phyloP scores from a whole-genome alignment of 257 asterid genomes.

The Cynanchum wilfordii region DNA sequence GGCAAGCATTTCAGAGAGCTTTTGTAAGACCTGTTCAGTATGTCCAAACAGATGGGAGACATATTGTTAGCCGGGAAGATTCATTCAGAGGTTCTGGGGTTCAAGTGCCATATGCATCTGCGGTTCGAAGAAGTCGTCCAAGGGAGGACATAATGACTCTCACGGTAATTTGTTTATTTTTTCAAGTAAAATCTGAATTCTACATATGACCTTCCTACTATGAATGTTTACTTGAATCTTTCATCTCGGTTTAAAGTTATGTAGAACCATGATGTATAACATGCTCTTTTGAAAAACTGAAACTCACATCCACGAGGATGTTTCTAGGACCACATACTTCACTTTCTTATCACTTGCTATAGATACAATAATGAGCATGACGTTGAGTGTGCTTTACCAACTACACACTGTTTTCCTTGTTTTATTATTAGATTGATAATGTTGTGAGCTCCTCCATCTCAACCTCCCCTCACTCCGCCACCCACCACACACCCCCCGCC shows the following conservation, averaged over 20 bases:
- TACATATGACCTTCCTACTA: background rate
- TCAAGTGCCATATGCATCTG: conserved; percentile 79
- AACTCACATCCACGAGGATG: background rate
- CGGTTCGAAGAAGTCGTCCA: conserved; percentile 88
- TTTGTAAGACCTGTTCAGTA: conserved; percentile 37
- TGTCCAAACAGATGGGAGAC: conserved; percentile 41
- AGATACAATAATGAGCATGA: background rate
- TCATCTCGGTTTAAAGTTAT: background rate
- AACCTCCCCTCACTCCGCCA: too few species aligned
- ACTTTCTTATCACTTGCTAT: background rate
- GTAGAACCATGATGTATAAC: background rate
- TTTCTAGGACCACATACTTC: background rate
- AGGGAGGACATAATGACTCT: conserved; percentile 71
- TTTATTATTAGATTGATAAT: background rate
- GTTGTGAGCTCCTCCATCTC: too few species aligned
- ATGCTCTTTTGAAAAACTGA: background rate
- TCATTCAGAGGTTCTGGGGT: conserved; percentile 85
- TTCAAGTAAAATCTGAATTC: too few species aligned
- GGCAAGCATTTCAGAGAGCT: conserved; percentile 34
- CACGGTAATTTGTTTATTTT: conserved; percentile 44
- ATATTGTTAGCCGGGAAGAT: conserved; percentile 56
- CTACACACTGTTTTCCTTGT: background rate
- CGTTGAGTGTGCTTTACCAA: background rate
- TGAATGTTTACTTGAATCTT: background rate
- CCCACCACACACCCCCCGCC: too few species aligned